Evolutionary conservation across 169 alveolate species (phyloP), one percentile per base, ranked within the genome.

Genomic region (Eimeria sp.): DNA sequence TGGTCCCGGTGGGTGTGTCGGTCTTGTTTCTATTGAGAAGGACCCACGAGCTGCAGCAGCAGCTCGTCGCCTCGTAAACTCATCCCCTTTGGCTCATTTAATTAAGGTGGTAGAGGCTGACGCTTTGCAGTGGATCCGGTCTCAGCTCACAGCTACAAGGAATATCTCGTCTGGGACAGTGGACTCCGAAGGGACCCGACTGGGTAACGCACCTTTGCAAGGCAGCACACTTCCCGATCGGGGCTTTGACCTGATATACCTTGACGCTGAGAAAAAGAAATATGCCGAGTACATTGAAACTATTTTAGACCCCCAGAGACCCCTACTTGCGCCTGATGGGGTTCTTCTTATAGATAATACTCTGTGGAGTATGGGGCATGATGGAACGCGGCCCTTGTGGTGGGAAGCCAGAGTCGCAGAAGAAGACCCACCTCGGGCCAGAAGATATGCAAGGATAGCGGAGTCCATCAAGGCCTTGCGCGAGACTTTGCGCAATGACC

Each of bases 181-280:
- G 40, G 40, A 75, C 16, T 51, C 88, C 51, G 65, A 49, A 27
- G n/a, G 43, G 75, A 25, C 72, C 75, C 4, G 14, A 34, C 30
- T 9, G 14, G 57, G n/a, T 25, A 22, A 14, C 11, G n/a, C 5
- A 43, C 7, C 96, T 51, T 70, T 16, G 30, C 80, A 40, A 54
- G 22, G 54, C 72, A 22, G 72, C 49, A 30, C 34, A 25, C 47
- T 78, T 13, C 95, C 95, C 4, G 27, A 51, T 54, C 76, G 75
- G 18, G 95, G 95, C 14, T 95, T 95, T 65, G 97, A 96, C 75
- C 88, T 96, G 27, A 90, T 96, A n/a, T 96, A 91, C 51, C 90
- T 96, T 13, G 97, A 96, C n/a, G 97, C 96, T 10, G 96, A 91
- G 70, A 96, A 96, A 93, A 58, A 40, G 87, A 67, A 45, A n/a